A percentile compares a stretch with the other conserved stretches of the same genome.
Evolutionary conservation across 148 eudicot genomes (phyloP).

Genomic region (Selenicereus undatus): DNA sequence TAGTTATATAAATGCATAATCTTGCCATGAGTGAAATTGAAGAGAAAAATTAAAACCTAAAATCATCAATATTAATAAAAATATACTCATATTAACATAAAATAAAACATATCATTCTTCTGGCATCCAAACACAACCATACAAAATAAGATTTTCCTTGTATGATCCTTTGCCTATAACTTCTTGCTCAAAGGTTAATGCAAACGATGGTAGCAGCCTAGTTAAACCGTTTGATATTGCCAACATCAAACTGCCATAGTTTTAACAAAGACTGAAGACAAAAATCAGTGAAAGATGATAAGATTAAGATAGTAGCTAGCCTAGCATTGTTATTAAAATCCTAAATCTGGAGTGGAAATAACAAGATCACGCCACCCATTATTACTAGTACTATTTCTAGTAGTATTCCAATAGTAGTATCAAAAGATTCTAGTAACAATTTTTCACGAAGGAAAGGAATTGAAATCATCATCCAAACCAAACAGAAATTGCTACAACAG

Average conservation of each 20-base stretch:
- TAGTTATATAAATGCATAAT: too few relatives aligned
- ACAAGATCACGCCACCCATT: conserved; percentile 73
- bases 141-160: neutral
- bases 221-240: neutral
- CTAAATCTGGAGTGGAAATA: conserved; percentile 57
- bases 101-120: neutral
- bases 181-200: too few relatives aligned
- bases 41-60: neutral
- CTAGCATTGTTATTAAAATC: conserved; percentile 27
- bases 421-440: too few relatives aligned
- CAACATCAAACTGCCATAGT: neutral
- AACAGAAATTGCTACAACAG: too few relatives aligned
- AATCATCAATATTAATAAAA: neutral
- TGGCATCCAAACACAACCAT: neutral
- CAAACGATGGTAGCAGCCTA: neutral
- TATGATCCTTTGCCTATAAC: neutral
- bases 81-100: neutral
- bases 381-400: conserved; percentile 9
- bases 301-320: too few relatives aligned
- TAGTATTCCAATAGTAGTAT: conserved; percentile 29
- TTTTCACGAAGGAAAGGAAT: too few relatives aligned
- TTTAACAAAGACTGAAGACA: neutral
- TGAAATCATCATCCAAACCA: too few relatives aligned
- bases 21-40: too few relatives aligned
- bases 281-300: neutral